Percentiles rank a stretch among this genome's conserved stretches.
phyloP scores from a whole-genome alignment of 495 filamentous ascomycete species.

The Penicillium roqueforti region DNA sequence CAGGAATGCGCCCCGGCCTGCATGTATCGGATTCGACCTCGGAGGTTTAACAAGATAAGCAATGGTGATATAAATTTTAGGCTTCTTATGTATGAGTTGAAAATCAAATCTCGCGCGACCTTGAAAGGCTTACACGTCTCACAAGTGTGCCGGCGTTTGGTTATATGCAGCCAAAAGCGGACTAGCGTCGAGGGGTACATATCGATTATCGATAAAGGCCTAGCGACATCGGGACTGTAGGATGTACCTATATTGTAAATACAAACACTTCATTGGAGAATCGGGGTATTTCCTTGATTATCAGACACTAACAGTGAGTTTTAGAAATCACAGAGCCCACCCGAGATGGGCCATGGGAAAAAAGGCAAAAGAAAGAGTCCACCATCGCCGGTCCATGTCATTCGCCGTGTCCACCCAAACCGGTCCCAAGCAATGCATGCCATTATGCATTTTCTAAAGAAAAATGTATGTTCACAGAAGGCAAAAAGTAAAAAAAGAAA shows the following conservation, averaged over 20 bases:
- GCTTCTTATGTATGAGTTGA: background rate
- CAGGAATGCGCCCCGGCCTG: background rate
- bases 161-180: background rate
- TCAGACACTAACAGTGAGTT: slow-evolving; percentile 6
- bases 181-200: background rate
- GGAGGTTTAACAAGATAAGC: background rate
- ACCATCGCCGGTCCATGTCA: slow-evolving; percentile 28
- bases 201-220: background rate
- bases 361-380: slow-evolving; percentile 21
- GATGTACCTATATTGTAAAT: background rate
- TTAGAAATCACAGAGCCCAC: slow-evolving; percentile 10
- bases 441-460: slow-evolving; percentile 36
- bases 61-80: background rate
- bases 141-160: background rate
- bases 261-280: background rate
- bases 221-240: background rate
- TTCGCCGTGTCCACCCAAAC: slow-evolving; percentile 27
- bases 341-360: slow-evolving; percentile 2
- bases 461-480: slow-evolving; percentile 30
- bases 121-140: background rate
- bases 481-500: slow-evolving; percentile 8
- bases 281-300: slow-evolving; percentile 8
- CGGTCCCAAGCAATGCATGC: slow-evolving; percentile 32
- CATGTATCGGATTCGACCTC: background rate
- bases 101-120: background rate